These are phyloP conservation scores for Westerdykella aurantiaca DNA, from an alignment of 2,329 filamentous ascomycete species.

Conservation along the genomic window DNA sequence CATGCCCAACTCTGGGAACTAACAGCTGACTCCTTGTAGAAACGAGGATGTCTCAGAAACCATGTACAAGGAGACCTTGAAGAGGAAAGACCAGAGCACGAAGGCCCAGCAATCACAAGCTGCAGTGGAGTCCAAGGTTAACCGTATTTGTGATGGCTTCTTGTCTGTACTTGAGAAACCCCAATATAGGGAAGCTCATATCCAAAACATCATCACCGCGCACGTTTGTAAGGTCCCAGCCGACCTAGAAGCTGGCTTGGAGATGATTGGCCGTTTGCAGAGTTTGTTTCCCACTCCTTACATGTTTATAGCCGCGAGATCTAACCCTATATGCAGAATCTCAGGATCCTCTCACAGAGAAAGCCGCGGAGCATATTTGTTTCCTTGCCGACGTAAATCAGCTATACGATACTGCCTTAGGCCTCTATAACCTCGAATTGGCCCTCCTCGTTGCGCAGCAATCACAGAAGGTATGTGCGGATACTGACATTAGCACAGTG, in stretches of 20 bases:
- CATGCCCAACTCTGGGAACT: neutral
- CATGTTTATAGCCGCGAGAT: neutral
- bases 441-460: conserved; percentile 89
- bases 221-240: conserved; percentile 91
- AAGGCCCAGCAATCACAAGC: conserved; percentile 18
- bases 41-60: conserved; percentile 91
- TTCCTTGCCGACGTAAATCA: conserved; percentile 92
- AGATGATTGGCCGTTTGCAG: conserved; percentile 67
- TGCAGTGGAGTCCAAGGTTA: conserved; percentile 60
- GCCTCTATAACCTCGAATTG: conserved; percentile 86
- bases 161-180: conserved; percentile 58
- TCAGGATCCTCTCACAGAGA: conserved; percentile 62
- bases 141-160: conserved; percentile 81
- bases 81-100: conserved; percentile 25
- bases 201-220: conserved; percentile 91
- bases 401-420: conserved; percentile 83
- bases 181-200: conserved; percentile 51
- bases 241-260: conserved; percentile 77
- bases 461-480: conserved; percentile 62
- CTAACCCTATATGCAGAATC: conserved; percentile 11
- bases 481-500: neutral
- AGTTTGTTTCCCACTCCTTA: conserved; percentile 23
- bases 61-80: conserved; percentile 84
- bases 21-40: conserved; percentile 30
- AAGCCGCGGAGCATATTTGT: conserved; percentile 92